Evolutionary conservation across 139 green algal species (phyloP).

Genomic region (Closterium sp.): DNA sequence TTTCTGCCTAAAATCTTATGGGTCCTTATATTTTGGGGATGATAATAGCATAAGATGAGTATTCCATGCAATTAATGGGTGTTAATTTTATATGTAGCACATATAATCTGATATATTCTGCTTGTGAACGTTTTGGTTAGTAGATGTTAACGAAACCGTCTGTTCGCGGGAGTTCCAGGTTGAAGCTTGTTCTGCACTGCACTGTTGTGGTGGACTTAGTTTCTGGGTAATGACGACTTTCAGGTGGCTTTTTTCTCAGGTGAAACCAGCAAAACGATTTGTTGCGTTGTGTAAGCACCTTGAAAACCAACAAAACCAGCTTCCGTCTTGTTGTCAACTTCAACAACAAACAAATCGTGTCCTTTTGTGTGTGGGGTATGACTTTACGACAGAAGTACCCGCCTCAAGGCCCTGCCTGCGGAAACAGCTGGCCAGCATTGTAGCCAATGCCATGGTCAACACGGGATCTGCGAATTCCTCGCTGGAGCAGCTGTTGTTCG

Average conservation of each 20-base stretch:
- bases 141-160: too few relatives aligned
- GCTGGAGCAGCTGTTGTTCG: background rate
- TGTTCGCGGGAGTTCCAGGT: too few relatives aligned
- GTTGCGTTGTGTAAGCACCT: background rate
- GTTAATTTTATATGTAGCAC: too few relatives aligned
- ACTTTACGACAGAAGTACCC: background rate
- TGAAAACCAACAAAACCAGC: background rate
- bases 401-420: background rate
- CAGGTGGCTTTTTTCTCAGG: background rate
- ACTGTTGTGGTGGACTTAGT: too few relatives aligned
- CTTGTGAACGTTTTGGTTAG: too few relatives aligned
- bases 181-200: too few relatives aligned
- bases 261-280: background rate
- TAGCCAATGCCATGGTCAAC: background rate
- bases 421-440: background rate
- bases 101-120: too few relatives aligned
- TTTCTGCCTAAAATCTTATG: too few relatives aligned
- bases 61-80: too few relatives aligned
- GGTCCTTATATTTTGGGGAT: too few relatives aligned
- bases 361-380: background rate
- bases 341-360: background rate
- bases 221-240: background rate
- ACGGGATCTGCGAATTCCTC: background rate
- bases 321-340: background rate
- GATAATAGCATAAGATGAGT: too few relatives aligned